Base-by-base conservation (phyloP, 2,329 filamentous ascomycete genomes). In the Aspergillus intermedius region DNA sequence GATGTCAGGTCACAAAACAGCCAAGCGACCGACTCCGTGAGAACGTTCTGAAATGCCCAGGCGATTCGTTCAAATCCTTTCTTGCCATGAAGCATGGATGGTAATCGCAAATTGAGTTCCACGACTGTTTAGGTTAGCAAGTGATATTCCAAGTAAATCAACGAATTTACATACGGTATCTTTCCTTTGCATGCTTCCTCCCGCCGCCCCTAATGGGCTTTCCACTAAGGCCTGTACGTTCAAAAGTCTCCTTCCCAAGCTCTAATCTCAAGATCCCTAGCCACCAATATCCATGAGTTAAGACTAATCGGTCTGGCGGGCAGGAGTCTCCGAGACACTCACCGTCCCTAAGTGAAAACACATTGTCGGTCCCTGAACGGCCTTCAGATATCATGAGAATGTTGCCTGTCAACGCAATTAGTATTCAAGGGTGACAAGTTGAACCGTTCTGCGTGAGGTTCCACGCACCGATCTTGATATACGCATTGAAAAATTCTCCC, bases 331-430 rank as follows among this genome's bases (percentile, higher is more conserved):
- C 17, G 37, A 40, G 5, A 44, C 8, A 53, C 65, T 45, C 72
- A 80, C 89, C 90, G 56, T 88, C 79, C 49, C 72, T 76, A 1
- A 97, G 70, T 0, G 79, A 79, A 63, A 88, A 91, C 2, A 85
- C 75, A 57, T 87, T 87, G 60, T 91, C 86, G 2, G 84, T 76
- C 2, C 82, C 83, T 6, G 78, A 73, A 28, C 79, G 78, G 10
- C 89, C 90, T 65, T 91, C 81, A 0, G 91, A 95, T 2, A 95
- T 77, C 86, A 97, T 88, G 57, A 88, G 68, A 44, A 94, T 74
- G 62, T 89, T 84, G 4, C 88, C 88, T 90, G 50, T 2, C 37
- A 21, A 40, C 17, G 12, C 8, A 17, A 40, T 40, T 8, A 40
- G 37, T 21, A 40, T 2, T 10, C 19, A 9, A 40, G 7, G 34